phyloP scores from a whole-genome alignment of 1,139 yeast species.

The Diutina sp. region DNA sequence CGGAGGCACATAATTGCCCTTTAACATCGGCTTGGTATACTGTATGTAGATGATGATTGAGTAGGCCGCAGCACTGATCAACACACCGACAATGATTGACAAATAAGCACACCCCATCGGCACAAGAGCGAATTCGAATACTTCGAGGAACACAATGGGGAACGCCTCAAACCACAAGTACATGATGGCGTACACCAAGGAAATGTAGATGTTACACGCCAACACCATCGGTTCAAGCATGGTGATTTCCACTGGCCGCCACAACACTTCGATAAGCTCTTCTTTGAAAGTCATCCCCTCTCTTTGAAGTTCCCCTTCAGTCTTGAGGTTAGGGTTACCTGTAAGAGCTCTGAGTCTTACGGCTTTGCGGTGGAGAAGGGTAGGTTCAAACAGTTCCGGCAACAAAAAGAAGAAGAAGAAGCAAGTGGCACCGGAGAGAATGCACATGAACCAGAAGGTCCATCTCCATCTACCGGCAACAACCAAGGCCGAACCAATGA shows the following conservation, averaged over 20 bases:
- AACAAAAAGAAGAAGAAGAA: slow-evolving; percentile 20
- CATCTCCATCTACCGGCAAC: slow-evolving; percentile 9
- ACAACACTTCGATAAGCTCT: slow-evolving; percentile 7
- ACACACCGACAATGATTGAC: neutral
- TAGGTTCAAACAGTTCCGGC: slow-evolving; percentile 38
- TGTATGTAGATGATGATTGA: slow-evolving; percentile 9
- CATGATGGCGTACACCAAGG: neutral
- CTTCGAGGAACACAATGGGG: neutral
- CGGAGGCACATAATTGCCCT: slow-evolving; percentile 33
- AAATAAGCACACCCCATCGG: neutral
- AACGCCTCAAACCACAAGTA: neutral
- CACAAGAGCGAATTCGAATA: neutral
- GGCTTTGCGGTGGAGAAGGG: slow-evolving; percentile 35
- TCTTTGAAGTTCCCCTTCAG: slow-evolving; percentile 27
- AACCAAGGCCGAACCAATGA: slow-evolving; percentile 19
- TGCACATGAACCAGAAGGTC: slow-evolving; percentile 30
- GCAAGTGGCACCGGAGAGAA: slow-evolving; percentile 21
- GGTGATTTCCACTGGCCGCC: neutral
- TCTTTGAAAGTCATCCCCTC: slow-evolving; percentile 14
- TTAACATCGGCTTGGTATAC: slow-evolving; percentile 16
- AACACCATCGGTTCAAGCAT: neutral
- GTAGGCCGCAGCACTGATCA: slow-evolving; percentile 10
- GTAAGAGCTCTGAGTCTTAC: slow-evolving; percentile 20
- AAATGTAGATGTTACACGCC: neutral
- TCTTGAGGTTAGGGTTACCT: slow-evolving; percentile 16